Conservation (phyloP, 306 rosid species). For the Astragalus glycyphyllos region DNA sequence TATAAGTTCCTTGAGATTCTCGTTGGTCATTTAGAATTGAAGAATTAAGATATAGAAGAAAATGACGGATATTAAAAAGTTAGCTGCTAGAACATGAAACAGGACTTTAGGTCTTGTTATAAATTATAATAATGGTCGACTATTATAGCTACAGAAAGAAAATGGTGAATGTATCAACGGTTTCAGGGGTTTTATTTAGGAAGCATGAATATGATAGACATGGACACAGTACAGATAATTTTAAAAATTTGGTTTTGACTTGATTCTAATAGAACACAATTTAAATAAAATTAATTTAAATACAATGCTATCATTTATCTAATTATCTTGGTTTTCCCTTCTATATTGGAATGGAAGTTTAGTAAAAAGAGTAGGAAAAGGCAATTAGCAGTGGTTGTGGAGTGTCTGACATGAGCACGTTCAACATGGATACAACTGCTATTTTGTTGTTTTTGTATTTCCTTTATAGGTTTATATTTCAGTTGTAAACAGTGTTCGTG, state of each 20-base stretch:
- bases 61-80: neutral
- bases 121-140: neutral
- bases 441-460: slow-evolving; percentile 10
- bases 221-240: neutral
- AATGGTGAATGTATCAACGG: neutral
- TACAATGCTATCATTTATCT: neutral
- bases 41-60: slow-evolving; percentile 2
- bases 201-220: neutral
- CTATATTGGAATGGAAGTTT: neutral
- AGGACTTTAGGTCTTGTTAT: neutral
- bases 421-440: neutral
- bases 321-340: neutral
- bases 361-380: neutral
- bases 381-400: neutral
- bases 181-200: neutral
- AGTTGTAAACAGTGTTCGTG: neutral
- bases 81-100: neutral
- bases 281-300: neutral
- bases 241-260: neutral
- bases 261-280: neutral
- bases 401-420: slow-evolving; percentile 2
- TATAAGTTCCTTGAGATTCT: neutral
- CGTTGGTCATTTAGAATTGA: neutral
- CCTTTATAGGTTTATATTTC: slow-evolving; percentile 21
- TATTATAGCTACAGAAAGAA: neutral